Conservation (phyloP, 306 rosid species). For the Cyamopsis tetragonoloba region DNA sequence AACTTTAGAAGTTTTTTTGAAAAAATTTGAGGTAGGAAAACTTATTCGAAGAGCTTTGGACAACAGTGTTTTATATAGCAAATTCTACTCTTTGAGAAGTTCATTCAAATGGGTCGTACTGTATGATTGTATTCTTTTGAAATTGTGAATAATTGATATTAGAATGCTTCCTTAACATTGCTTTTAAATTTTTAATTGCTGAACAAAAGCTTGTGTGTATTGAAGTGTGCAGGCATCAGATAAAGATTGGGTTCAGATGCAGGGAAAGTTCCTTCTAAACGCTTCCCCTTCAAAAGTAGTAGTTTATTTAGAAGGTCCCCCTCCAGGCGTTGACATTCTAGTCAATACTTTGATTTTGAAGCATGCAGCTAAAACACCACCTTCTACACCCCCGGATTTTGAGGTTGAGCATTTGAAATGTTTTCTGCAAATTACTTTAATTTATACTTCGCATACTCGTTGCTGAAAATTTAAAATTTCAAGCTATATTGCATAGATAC, state of each 20-base stretch:
- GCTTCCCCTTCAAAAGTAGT: constrained; percentile 73
- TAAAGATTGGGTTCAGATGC: constrained; percentile 80
- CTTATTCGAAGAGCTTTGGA: too few species aligned
- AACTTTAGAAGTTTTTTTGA: too few species aligned
- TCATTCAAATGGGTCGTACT: too few species aligned
- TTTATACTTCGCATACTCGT: not conserved
- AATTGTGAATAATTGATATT: not conserved
- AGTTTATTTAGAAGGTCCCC: constrained; percentile 89
- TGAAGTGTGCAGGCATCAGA: constrained; percentile 88
- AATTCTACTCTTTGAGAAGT: too few species aligned
- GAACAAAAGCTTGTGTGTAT: constrained; percentile 22
- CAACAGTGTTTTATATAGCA: too few species aligned
- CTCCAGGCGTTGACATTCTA: constrained; percentile 83
- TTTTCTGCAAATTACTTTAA: not conserved
- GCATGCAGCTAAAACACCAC: constrained; percentile 74
- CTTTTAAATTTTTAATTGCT: constrained; percentile 19
- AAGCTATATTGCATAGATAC: not conserved
- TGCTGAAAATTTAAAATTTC: not conserved
- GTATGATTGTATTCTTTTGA: not conserved
- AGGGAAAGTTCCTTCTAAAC: constrained; percentile 88
- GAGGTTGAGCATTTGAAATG: constrained; percentile 47
- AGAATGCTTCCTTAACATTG: not conserved
- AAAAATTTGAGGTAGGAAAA: too few species aligned
- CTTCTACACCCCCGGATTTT: constrained; percentile 62
- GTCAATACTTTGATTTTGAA: constrained; percentile 64